Evolutionary conservation across 1,284 basidiomycete genomes (phyloP), one percentile per base, ranked within the genome.

Genomic region (Microstroma glucosiphilum): DNA sequence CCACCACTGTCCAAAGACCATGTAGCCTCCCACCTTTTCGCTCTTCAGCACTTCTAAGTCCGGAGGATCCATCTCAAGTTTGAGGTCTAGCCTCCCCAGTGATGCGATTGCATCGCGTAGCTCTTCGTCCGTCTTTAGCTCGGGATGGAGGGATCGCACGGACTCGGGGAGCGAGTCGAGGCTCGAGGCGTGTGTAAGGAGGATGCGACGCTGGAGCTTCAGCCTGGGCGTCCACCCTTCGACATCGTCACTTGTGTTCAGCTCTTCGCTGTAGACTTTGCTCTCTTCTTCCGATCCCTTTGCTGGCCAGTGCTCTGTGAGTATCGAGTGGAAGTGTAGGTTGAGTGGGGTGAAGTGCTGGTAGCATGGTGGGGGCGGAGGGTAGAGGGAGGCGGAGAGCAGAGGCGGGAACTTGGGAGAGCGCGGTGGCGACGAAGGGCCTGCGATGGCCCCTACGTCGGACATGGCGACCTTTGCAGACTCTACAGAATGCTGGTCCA

Each of bases 371-470:
- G 51, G 51, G 17, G 51, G 51, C 6, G 51, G 51, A 17, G 51
- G 51, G 19, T 11, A 54, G 51, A 54, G 51, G 21, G 51, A 54
- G 51, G 51, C 51, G 17, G 51, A 54, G 6, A 25, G 19, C 21
- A 54, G 19, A 2, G 51, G 51, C 25, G 51, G 51, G 51, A 11
- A 54, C 26, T 70, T 66, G 62, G 66, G 15, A 4, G 30, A 37
- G 30, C 30, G 30, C 4, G 30, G 30, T 37, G 30, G 30, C 64
- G 66, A 26, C 63, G 67, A 59, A 57, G 65, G 11, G 68, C 67
- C 67, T 71, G 69, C 60, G 37, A 59, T 60, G 19, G 58, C 64
- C 8, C 25, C 55, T 23, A 57, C 61, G 40, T 46, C 40, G 54
- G 49, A 55, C 55, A 46, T 26, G 43, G 7, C 30, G 21, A 23